phyloP scores from a whole-genome alignment of 768 basidiomycete genomes.

The Gautieria morchelliformis region DNA sequence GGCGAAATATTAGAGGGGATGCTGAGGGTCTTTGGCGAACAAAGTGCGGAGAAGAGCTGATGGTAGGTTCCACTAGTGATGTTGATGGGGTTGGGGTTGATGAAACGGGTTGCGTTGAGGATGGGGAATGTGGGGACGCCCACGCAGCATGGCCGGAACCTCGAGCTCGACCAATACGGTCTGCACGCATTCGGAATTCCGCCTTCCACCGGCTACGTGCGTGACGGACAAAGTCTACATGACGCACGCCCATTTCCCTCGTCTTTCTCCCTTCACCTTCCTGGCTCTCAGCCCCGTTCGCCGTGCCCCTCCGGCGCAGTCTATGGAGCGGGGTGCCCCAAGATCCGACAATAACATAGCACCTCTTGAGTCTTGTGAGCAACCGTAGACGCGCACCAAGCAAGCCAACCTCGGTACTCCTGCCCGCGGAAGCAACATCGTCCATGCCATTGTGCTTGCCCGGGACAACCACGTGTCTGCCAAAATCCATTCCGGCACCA shows the following conservation, averaged over 20 bases:
- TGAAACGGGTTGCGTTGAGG: not conserved
- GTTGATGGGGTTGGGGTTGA: too few species aligned
- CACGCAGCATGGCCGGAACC: not conserved
- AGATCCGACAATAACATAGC: slow-evolving; percentile 5
- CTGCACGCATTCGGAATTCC: not conserved
- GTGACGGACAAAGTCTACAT: slow-evolving; percentile 5
- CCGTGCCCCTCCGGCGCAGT: not conserved
- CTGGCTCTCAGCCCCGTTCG: too few species aligned
- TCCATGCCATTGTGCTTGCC: not conserved
- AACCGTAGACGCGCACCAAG: not conserved
- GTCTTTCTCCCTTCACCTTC: too few species aligned
- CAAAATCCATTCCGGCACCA: not conserved
- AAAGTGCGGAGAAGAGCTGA: not conserved
- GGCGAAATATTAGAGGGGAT: not conserved
- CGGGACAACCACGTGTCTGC: not conserved
- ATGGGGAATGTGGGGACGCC: not conserved
- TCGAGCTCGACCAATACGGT: not conserved
- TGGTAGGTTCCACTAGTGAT: not conserved
- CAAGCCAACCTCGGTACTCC: not conserved
- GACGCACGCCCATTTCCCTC: not conserved
- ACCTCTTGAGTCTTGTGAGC: not conserved
- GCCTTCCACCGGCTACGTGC: not conserved
- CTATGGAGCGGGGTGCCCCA: not conserved
- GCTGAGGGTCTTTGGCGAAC: not conserved
- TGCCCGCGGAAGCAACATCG: not conserved